Evolutionary conservation across 352 stramenopile genomes (phyloP).

Genomic region (Phytopythium vexans): DNA sequence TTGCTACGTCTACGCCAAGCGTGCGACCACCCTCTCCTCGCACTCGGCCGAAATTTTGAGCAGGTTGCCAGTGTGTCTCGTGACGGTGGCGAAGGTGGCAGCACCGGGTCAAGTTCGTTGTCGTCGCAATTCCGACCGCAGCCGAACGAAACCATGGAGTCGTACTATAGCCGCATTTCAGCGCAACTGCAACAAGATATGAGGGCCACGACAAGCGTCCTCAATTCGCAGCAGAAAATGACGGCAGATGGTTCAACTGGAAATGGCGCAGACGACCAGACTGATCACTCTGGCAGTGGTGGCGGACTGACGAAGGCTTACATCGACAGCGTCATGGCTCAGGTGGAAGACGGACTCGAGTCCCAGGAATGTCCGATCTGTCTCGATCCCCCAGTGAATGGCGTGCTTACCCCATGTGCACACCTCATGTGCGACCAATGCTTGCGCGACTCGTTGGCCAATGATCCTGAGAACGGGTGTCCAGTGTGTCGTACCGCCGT

Average conservation of each 20-base stretch:
- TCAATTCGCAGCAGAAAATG: background rate
- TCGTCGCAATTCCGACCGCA: conserved; percentile 40
- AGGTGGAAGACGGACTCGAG: conserved; percentile 77
- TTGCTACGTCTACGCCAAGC: conserved; percentile 86
- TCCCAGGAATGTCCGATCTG: conserved; percentile 86
- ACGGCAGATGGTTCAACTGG: background rate
- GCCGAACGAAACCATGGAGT: conserved; percentile 44
- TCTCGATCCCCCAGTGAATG: conserved; percentile 58
- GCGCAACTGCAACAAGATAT: conserved; percentile 48
- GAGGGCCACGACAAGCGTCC: conserved; percentile 9
- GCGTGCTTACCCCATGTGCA: conserved; percentile 82
- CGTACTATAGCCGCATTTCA: conserved; percentile 64
- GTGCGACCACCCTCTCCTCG: conserved; percentile 88
- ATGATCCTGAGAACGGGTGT: conserved; percentile 62
- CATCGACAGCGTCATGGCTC: conserved; percentile 68
- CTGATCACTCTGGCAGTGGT: background rate
- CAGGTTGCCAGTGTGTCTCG: conserved; percentile 17
- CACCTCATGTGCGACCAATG: conserved; percentile 85
- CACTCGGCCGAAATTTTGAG: conserved; percentile 64
- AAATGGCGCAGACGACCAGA: background rate
- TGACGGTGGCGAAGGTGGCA: conserved; percentile 1
- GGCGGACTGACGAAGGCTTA: conserved; percentile 46
- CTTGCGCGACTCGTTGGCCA: conserved; percentile 53
- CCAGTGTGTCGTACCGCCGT: conserved; percentile 74
- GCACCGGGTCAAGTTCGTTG: conserved; percentile 9